phyloP scores from a whole-genome alignment of 2,329 filamentous ascomycete genomes.

The Bipolaris bicolor region DNA sequence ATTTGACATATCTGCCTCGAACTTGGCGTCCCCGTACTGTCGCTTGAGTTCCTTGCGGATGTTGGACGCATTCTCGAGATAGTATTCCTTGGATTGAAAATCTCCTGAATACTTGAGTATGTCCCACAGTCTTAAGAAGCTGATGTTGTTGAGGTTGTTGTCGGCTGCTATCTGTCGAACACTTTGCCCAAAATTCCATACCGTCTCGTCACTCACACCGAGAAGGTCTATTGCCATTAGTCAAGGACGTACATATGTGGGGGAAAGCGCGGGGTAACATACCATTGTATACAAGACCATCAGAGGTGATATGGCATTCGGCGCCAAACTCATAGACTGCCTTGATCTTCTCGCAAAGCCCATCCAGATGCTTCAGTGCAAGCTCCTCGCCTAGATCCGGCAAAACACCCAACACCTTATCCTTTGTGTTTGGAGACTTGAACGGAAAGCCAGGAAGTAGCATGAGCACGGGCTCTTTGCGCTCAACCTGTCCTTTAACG shows the following conservation, averaged over 20 bases:
- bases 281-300: slow-evolving; percentile 53
- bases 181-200: slow-evolving; percentile 48
- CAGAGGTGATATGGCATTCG: slow-evolving; percentile 52
- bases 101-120: slow-evolving; percentile 24
- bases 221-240: slow-evolving; percentile 46
- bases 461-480: slow-evolving; percentile 30
- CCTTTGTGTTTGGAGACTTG: slow-evolving; percentile 63
- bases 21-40: slow-evolving; percentile 32
- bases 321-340: slow-evolving; percentile 51
- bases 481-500: slow-evolving; percentile 27
- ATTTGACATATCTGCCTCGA: slow-evolving; percentile 40
- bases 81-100: slow-evolving; percentile 27
- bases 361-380: slow-evolving; percentile 52
- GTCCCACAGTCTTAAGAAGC: slow-evolving; percentile 29
- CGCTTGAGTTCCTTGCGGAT: slow-evolving; percentile 35
- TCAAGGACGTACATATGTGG: neutral
- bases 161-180: slow-evolving; percentile 23
- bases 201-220: slow-evolving; percentile 51
- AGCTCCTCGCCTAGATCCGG: slow-evolving; percentile 55
- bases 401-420: slow-evolving; percentile 60
- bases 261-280: neutral
- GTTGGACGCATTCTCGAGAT: slow-evolving; percentile 30
- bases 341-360: slow-evolving; percentile 50
- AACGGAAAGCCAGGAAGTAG: slow-evolving; percentile 65
- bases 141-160: slow-evolving; percentile 27